Base-by-base conservation (phyloP, 768 basidiomycete genomes). In the Exidia glandulosa region DNA sequence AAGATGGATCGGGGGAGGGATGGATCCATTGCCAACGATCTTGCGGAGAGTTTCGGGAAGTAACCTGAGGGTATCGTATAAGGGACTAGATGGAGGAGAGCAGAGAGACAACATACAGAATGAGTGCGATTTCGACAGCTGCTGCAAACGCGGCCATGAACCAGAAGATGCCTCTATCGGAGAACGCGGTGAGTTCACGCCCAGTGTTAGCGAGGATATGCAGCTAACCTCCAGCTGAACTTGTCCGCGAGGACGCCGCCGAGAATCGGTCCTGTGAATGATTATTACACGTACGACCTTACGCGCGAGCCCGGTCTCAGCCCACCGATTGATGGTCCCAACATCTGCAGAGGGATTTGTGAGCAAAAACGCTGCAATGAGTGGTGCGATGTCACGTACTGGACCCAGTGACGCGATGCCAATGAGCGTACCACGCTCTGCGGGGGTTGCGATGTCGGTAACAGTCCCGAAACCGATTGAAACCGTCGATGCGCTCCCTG, bases 401-500 rank as follows among this genome's bases (percentile, higher is more conserved):
- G 86, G 84, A 0, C 86, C 86, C 2, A 86, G 60, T 34, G 71
- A 76, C 69, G 82, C 88, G 7, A 88, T 56, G 2, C 89, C 90
- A 59, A 84, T 79, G 71, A 85, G 90, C 6, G 83, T 80, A 19
- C 87, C 91, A 34, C 90, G 75, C 71, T 93, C 89, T 36, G 80
- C 77, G 0, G 81, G 83, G 2, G 79, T 79, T 4, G 88, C 80
- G 30, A 94, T 86, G 67, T 94, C 91, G 2, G 82, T 82, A 59
- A 94, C 80, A 5, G 88, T 82, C 4, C 91, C 91, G 33, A 86
- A 83, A 57, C 85, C 85, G 83, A 63, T 37, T 30, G 57, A 36
- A 25, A 90, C 77, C 0, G 87, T 88, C 60, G 88, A 88, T 0
- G 89, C 87, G 2, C 85, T 88, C 1, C 90, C 90, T 2, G 84